A percentile compares a stretch with the other conserved stretches of the same genome.
These are phyloP conservation scores for Epichloe aotearoae DNA, from an alignment of 2,329 filamentous ascomycete genomes.

Conservation along the genomic window DNA sequence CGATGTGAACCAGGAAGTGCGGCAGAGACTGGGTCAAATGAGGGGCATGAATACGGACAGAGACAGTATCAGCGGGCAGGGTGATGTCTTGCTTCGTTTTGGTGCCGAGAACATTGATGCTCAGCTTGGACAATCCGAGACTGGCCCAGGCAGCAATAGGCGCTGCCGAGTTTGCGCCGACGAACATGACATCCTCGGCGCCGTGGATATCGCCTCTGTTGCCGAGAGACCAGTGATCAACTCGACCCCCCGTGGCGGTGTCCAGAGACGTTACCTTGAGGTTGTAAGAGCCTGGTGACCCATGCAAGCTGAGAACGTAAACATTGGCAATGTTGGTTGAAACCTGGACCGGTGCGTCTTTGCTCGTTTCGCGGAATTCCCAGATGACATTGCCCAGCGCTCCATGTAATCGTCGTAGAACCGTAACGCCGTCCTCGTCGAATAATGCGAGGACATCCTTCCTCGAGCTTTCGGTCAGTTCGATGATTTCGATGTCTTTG, in stretches of 20 bases:
- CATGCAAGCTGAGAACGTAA: constrained; percentile 66
- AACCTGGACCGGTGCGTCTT: constrained; percentile 62
- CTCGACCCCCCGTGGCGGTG: constrained; percentile 56
- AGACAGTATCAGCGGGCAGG: constrained; percentile 31
- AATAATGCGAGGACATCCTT: constrained; percentile 64
- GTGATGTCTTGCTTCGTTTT: constrained; percentile 42
- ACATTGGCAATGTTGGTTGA: constrained; percentile 56
- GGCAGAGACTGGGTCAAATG: constrained; percentile 56
- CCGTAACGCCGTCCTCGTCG: constrained; percentile 40
- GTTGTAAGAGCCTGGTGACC: constrained; percentile 55
- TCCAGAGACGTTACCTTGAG: constrained; percentile 67
- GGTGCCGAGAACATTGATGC: constrained; percentile 56
- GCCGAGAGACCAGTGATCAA: constrained; percentile 57
- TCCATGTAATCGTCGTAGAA: constrained; percentile 60
- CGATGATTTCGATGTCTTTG: constrained; percentile 65
- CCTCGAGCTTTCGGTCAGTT: constrained; percentile 47
- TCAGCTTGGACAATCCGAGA: constrained; percentile 45
- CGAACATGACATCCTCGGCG: constrained; percentile 54
- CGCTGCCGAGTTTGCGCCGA: constrained; percentile 62
- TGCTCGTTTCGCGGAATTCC: constrained; percentile 58
- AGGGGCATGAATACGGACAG: constrained; percentile 60
- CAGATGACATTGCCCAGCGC: constrained; percentile 61
- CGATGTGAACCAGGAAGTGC: constrained; percentile 77
- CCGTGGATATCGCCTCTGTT: constrained; percentile 61
- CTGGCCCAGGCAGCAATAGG: constrained; percentile 69